Percentiles rank a stretch among this genome's conserved stretches.
Conservation (phyloP, 164 flowering plant species). For the Paratinospora sagittata region DNA sequence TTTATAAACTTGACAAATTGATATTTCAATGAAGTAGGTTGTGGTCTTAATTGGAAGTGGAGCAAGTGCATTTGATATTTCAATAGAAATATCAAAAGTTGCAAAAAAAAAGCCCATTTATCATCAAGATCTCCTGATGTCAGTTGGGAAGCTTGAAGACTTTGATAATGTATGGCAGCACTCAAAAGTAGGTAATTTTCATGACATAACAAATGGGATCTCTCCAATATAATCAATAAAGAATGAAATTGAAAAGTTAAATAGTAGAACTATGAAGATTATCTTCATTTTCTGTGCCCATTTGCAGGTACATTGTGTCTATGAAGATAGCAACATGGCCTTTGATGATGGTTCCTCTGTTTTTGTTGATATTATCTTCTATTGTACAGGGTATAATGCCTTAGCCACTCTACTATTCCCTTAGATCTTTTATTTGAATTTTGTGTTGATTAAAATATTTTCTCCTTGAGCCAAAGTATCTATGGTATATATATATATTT, state of each 20-base stretch:
- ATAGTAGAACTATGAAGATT: too few species aligned
- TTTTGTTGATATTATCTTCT: slow-evolving; percentile 30
- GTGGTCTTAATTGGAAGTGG: slow-evolving; percentile 38
- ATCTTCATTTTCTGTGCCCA: too few species aligned
- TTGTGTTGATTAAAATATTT: neutral
- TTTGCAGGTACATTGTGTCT: too few species aligned
- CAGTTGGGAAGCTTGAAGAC: slow-evolving; percentile 6
- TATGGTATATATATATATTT: neutral
- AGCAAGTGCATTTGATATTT: slow-evolving; percentile 37
- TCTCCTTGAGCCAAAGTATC: neutral
- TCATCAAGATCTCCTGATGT: slow-evolving; percentile 25
- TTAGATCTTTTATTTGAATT: neutral
- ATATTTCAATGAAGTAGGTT: slow-evolving; percentile 14
- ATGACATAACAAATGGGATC: too few species aligned
- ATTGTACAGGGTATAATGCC: slow-evolving; percentile 36
- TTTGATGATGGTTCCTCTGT: too few species aligned
- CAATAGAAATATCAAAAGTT: slow-evolving; percentile 26
- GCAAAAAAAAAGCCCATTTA: slow-evolving; percentile 43
- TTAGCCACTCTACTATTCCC: neutral
- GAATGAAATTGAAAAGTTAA: too few species aligned
- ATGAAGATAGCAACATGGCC: too few species aligned
- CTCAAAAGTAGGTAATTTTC: too few species aligned
- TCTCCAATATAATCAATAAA: too few species aligned
- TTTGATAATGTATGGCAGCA: too few species aligned
- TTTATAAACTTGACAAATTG: neutral